phyloP scores from a whole-genome alignment of 805 yeast species.

The Candida adriatica region DNA sequence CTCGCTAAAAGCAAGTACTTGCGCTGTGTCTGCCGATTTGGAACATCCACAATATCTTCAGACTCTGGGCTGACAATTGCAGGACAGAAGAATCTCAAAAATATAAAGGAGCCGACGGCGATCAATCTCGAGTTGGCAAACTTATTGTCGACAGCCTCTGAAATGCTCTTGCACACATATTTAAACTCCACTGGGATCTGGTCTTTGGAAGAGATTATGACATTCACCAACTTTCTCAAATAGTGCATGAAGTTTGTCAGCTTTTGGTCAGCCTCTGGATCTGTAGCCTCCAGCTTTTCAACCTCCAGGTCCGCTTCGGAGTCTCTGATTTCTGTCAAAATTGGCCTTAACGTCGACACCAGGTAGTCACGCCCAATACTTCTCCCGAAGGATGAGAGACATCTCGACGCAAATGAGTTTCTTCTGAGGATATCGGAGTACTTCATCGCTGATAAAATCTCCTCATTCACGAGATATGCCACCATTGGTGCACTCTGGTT shows the following conservation, averaged over 20 bases:
- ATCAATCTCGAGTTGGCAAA: constrained; percentile 61
- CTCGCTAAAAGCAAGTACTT: constrained; percentile 75
- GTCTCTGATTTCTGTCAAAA: constrained; percentile 46
- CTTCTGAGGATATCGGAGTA: constrained; percentile 72
- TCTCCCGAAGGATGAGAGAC: constrained; percentile 65
- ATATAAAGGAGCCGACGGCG: constrained; percentile 83
- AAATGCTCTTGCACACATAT: constrained; percentile 62
- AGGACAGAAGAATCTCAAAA: constrained; percentile 77
- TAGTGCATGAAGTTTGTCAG: constrained; percentile 46
- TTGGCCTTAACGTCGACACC: constrained; percentile 43
- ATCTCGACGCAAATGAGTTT: constrained; percentile 75
- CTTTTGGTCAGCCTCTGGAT: constrained; percentile 33
- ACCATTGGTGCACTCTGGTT: constrained; percentile 42
- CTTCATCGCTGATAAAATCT: constrained; percentile 51
- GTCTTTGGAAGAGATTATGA: constrained; percentile 48
- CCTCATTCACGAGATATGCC: constrained; percentile 48
- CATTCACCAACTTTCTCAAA: constrained; percentile 48
- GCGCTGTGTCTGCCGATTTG: constrained; percentile 43
- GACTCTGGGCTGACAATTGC: constrained; percentile 83
- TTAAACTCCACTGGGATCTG: constrained; percentile 66
- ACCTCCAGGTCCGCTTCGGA: constrained; percentile 54
- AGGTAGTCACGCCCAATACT: constrained; percentile 60
- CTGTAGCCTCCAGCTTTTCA: constrained; percentile 39
- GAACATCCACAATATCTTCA: constrained; percentile 32
- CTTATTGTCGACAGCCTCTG: constrained; percentile 46